Percentiles rank a stretch among this genome's conserved stretches.
phyloP scores from a whole-genome alignment of 1,139 yeast genomes.

The Hanseniaspora uvarum region DNA sequence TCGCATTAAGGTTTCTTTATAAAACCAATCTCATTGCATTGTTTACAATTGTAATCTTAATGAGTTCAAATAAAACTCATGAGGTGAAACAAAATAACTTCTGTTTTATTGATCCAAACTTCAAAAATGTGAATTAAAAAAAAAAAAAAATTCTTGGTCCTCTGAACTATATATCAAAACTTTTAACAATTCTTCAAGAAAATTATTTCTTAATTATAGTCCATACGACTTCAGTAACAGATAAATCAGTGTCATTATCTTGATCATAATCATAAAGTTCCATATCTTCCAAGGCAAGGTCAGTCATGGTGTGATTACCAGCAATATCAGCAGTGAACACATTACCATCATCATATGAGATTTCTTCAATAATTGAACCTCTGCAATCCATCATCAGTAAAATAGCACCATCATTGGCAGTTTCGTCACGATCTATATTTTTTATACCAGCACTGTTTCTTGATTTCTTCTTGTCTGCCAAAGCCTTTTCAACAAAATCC shows the following conservation, averaged over 20 bases:
- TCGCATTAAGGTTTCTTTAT: too few relatives aligned
- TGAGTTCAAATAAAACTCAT: too few relatives aligned
- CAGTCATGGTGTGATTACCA: constrained; percentile 37
- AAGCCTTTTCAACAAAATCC: constrained; percentile 26
- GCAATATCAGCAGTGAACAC: constrained; percentile 24
- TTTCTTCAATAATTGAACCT: constrained; percentile 66
- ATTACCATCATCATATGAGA: constrained; percentile 42
- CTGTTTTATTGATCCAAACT: too few relatives aligned
- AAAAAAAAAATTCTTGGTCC: too few relatives aligned
- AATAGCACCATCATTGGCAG: constrained; percentile 33
- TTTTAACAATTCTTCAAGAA: background rate
- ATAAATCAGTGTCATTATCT: constrained; percentile 66
- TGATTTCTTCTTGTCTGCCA: constrained; percentile 18
- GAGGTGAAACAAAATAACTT: too few relatives aligned
- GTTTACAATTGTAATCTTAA: too few relatives aligned
- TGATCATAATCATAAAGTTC: constrained; percentile 98
- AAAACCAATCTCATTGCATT: too few relatives aligned
- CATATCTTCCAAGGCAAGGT: constrained; percentile 43
- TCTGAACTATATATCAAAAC: too few relatives aligned
- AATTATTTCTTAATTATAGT: constrained; percentile 30
- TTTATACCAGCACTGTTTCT: constrained; percentile 25
- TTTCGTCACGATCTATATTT: constrained; percentile 23
- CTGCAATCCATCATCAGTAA: constrained; percentile 71
- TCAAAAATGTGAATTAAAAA: too few relatives aligned
- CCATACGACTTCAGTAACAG: constrained; percentile 66